Conservation (phyloP, 2,329 filamentous ascomycete genomes). For the Akanthomyces lecanii region DNA sequence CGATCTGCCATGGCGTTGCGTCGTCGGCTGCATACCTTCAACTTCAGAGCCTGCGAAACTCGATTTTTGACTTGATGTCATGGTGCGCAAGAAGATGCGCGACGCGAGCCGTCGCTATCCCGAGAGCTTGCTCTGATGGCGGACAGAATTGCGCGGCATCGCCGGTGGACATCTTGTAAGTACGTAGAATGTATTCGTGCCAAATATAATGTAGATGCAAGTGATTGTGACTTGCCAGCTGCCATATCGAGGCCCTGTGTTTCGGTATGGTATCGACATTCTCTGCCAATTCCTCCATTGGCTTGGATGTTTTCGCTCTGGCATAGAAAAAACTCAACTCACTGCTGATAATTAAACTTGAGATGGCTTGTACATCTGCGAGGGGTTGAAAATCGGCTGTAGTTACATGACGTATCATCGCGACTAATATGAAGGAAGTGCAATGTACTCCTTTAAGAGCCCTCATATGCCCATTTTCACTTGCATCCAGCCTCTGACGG, state of each 20-base stretch:
- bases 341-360: constrained; percentile 53
- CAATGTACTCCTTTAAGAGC: not conserved
- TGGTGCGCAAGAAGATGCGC: not conserved
- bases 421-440: not conserved
- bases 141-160: not conserved
- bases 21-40: not conserved
- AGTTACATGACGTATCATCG: constrained; percentile 41
- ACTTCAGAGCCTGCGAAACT: not conserved
- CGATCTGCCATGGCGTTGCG: not conserved
- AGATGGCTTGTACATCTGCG: constrained; percentile 50
- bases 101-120: not conserved
- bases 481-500: too few relatives aligned
- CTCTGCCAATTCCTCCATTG: constrained; percentile 41
- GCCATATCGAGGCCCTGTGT: constrained; percentile 25
- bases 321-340: constrained; percentile 47
- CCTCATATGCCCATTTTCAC: too few relatives aligned
- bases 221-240: constrained; percentile 29
- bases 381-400: constrained; percentile 57
- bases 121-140: not conserved
- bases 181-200: not conserved
- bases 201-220: not conserved
- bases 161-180: not conserved
- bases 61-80: not conserved
- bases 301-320: constrained; percentile 53
- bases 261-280: constrained; percentile 45